phyloP scores from a whole-genome alignment of 306 rosid genomes.

The Ammopiptanthus mongolicus region DNA sequence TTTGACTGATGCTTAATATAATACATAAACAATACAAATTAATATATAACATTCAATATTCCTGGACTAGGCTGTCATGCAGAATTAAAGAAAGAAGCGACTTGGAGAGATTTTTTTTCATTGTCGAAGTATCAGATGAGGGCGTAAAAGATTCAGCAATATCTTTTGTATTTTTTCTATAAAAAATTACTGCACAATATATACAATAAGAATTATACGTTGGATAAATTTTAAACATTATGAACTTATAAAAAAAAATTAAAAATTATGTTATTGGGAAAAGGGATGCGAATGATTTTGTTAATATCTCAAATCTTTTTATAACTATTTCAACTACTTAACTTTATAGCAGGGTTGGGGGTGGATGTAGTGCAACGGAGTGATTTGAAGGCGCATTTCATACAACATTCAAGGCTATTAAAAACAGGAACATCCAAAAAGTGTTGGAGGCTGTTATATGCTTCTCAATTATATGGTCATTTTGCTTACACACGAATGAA shows the following conservation, averaged over 20 bases:
- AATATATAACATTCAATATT: not conserved
- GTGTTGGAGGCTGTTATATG: too few relatives aligned
- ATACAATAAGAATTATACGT: not conserved
- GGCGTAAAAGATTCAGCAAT: too few relatives aligned
- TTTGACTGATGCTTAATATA: slow-evolving; percentile 14
- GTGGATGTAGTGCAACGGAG: too few relatives aligned
- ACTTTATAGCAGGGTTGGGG: too few relatives aligned
- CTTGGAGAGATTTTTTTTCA: not conserved
- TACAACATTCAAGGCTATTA: too few relatives aligned
- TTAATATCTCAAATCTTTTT: not conserved
- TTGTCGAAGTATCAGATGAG: not conserved
- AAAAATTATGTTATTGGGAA: not conserved
- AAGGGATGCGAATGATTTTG: not conserved
- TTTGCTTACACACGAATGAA: too few relatives aligned
- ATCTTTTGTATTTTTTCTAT: too few relatives aligned
- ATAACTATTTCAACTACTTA: not conserved
- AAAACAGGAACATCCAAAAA: too few relatives aligned
- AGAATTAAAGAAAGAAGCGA: not conserved
- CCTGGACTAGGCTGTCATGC: slow-evolving; percentile 27
- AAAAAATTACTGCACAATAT: not conserved
- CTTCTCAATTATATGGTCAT: too few relatives aligned
- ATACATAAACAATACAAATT: not conserved
- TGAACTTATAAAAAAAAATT: too few relatives aligned
- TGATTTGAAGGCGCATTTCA: too few relatives aligned
- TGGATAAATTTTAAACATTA: not conserved